Conservation (phyloP, 1,139 yeast species). For the Dujonia santamariae region DNA sequence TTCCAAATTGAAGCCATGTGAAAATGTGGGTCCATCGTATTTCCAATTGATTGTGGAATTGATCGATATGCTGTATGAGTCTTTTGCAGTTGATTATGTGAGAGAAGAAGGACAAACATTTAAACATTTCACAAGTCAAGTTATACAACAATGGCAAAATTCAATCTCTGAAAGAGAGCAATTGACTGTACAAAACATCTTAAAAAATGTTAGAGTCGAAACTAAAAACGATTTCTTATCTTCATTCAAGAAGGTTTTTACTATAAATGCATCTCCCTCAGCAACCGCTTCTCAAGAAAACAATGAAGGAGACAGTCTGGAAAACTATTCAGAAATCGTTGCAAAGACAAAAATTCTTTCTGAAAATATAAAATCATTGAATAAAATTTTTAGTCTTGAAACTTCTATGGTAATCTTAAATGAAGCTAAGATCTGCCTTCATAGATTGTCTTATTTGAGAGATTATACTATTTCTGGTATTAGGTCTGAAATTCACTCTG, state of each 20-base stretch:
- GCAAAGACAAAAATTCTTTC: conserved; percentile 44
- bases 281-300: conserved; percentile 14
- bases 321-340: conserved; percentile 37
- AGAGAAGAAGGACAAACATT: conserved; percentile 40
- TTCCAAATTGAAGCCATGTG: conserved; percentile 22
- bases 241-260: conserved; percentile 61
- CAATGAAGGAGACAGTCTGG: conserved; percentile 16
- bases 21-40: conserved; percentile 35
- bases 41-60: conserved; percentile 31
- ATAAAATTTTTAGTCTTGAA: conserved; percentile 40
- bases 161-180: conserved; percentile 35
- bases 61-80: conserved; percentile 48
- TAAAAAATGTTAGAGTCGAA: conserved; percentile 39
- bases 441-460: conserved; percentile 31
- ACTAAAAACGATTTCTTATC: conserved; percentile 47
- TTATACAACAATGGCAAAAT: conserved; percentile 34
- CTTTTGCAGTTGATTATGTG: conserved; percentile 47
- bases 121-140: conserved; percentile 23
- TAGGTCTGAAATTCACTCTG: conserved; percentile 27
- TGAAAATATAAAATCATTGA: conserved; percentile 41
- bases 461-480: conserved; percentile 32
- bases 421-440: conserved; percentile 35
- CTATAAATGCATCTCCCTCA: conserved; percentile 29
- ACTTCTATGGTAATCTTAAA: conserved; percentile 36
- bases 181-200: conserved; percentile 38